Base-by-base conservation (phyloP, 768 basidiomycete genomes). In the Rossbeevera mucosa region DNA sequence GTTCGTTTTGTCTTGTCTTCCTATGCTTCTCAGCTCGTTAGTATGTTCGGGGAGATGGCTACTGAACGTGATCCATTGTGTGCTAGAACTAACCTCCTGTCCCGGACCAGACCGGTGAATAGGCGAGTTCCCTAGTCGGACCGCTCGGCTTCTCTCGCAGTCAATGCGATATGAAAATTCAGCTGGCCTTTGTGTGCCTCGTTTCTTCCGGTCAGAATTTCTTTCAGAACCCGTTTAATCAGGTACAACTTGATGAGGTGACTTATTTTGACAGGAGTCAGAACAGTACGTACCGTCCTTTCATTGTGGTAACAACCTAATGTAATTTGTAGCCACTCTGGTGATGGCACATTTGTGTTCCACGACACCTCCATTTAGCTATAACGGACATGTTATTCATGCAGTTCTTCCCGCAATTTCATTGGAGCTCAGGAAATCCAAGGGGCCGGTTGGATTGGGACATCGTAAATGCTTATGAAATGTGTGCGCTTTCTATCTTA, bases 401-500 rank as follows among this genome's bases (percentile, higher is more conserved):
- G 14, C 41, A 89, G 87, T 91, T 73, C 62, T 91, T 21, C 80
- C 85, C 1, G 81, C 84, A 12, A 90, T 91, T 51, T 89, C 86
- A 1, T 90, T 86, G 0, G 85, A 90, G 44, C 89, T 88, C 60
- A 69, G 83, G 55, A 82, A 79, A 60, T 85, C 87, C 6, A 81
- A 90, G 62, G 84, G 66, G 86, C 85, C 0, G 85, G 83, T 63
- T 90, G 89, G 89, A 75, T 91, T 8, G 89, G 88, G 42, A 91
- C 89, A 36, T 75, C 85, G 85, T 88, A 67, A 61, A 75, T 65
- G 24, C 16, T 52, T 33, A 51, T 40, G 44, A 22, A 45, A 41
- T 44, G 36, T 18, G 36, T 16, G 11, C 18, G 5, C 18, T 18
- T 18, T 38, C 9, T 2, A 18, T 11, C 36, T 38, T 18, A 8